Evolutionary conservation across 179 eudicot genomes (phyloP), one percentile per base, ranked within the genome.

Genomic region (Patellifolia procumbens): DNA sequence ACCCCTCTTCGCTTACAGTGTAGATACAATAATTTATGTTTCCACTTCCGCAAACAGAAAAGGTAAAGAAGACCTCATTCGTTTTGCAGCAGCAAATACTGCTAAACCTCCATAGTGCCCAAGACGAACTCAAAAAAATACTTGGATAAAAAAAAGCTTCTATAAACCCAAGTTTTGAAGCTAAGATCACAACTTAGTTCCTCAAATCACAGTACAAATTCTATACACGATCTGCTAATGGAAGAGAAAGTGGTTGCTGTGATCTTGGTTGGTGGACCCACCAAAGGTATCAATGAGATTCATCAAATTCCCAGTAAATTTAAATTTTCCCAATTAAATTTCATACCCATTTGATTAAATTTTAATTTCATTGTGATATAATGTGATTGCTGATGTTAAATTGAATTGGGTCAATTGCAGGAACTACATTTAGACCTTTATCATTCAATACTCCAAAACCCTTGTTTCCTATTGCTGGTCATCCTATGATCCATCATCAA

Each of bases 401-500:
- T 6, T 72, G 77, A 59, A 70, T 39, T 70, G 73, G 79, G 76
- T 81, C 10, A 8, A 29, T 77, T 16, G 63, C 83, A 94, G 98
- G 98, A 64, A 94, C 94, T 52, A 86, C 92, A 78, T 94, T 94
- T 82, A 78, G 97, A 73, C 97, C 97, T 0, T 86, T 94, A 68
- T 94, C 98, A 8, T 87, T 94, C 75, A 92, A 92, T 81, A 89
- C 86, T 58, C 92, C 94, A 32, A 89, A 94, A 83, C 97, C 98
- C 42, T 88, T 94, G 76, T 92, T 94, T 80, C 97, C 98, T 55
- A 81, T 94, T 66, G 98, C 97, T 71, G 98, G 97, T 16, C 94
- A 92, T 78, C 91, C 98, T 19, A 94, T 94, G 98, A 87, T 91
- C 83, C 90, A 94, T 67, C 98, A 94, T 85, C 97, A 90, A 32